These are phyloP conservation scores for Pelargonium exstipulatum DNA, from an alignment of 441 rosid genomes.

Conservation along the genomic window DNA sequence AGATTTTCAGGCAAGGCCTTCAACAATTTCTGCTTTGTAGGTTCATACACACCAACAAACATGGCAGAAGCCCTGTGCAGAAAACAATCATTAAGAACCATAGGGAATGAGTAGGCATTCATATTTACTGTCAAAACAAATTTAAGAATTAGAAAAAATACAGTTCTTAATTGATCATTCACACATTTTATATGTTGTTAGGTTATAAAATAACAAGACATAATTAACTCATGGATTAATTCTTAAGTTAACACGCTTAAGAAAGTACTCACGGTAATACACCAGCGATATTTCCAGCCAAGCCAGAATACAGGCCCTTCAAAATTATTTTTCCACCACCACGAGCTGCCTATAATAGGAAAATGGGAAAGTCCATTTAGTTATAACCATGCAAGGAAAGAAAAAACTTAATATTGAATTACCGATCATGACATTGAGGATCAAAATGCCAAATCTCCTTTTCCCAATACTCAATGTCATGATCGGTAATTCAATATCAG, in stretches of 20 bases:
- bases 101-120: background rate
- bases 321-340: slow-evolving; percentile 62
- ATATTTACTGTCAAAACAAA: background rate
- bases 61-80: slow-evolving; percentile 79
- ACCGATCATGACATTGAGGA: too few species aligned
- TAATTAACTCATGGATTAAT: slow-evolving; percentile 3
- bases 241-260: slow-evolving; percentile 5
- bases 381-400: background rate
- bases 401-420: background rate
- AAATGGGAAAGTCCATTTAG: slow-evolving; percentile 7
- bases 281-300: slow-evolving; percentile 66
- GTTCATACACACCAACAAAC: slow-evolving; percentile 94
- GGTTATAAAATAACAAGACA: background rate
- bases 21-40: slow-evolving; percentile 80
- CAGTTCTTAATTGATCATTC: background rate
- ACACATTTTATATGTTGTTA: background rate
- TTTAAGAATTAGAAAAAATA: background rate
- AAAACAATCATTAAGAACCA: slow-evolving; percentile 13
- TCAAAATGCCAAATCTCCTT: too few species aligned
- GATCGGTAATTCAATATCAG: too few species aligned
- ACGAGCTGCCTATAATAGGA: slow-evolving; percentile 46
- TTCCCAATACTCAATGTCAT: too few species aligned
- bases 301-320: slow-evolving; percentile 74
- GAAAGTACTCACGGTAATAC: slow-evolving; percentile 61
- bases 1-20: slow-evolving; percentile 72